Evolutionary conservation across 129 eudicot species (phyloP), one percentile per base, ranked within the genome.

Genomic region (Centaurea solstitialis): DNA sequence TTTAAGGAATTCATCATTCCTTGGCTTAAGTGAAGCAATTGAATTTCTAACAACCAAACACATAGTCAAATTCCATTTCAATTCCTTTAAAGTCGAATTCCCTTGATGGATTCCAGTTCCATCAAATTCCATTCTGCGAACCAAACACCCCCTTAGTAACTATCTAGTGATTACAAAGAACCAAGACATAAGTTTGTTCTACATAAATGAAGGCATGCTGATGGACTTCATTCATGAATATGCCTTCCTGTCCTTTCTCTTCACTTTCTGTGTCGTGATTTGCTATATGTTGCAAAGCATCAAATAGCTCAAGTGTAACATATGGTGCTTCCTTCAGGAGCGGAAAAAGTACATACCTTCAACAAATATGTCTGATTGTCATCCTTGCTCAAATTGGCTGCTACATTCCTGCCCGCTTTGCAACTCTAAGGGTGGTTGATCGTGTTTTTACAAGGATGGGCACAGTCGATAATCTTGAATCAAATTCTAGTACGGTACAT

Each of bases 361-460:
- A 93, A 83, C 99, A 93, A 89, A 90, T 89, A 82, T 96, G 99
- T 86, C 85, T 91, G 47, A 83, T 91, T 68, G 90, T 96, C 88
- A 91, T 96, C 86, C 98, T 96, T 65, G 97, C 99, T 82, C 99
- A 96, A 87, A 93, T 93, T 80, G 99, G 99, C 73, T 96, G 99
- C 87, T 96, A 96, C 84, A 79, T 96, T 77, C 99, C 99, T 85
- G 99, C 99, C 74, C 94, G 91, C 45, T 96, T 89, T 87, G 96
- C 95, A 41, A 96, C 93, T 77, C 50, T 93, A 22, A 87, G 99
- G 82, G 94, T 90, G 77, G 97, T 93, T 33, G 98, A 96, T 88
- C 99, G 93, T 59, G 88, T 96, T 81, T 96, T 93, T 84, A 96
- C 99, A 30, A 91, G 99, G 86, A 96, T 96, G 99, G 99, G 99